Evolutionary conservation across 2,329 filamentous ascomycete species (phyloP), one percentile per base, ranked within the genome.

Genomic region (Endothia cerciana): DNA sequence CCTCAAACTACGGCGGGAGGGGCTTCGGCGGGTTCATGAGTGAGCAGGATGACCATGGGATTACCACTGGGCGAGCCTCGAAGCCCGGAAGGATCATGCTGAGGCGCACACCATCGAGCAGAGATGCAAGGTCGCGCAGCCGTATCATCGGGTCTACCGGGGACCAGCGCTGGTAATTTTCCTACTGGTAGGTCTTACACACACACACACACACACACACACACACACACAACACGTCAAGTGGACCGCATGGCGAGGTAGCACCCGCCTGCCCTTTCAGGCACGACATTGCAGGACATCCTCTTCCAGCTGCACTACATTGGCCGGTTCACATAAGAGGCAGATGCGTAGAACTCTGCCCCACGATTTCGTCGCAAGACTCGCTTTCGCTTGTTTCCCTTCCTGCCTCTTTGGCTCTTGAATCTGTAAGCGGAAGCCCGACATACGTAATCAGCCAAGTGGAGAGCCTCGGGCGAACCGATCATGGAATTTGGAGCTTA

Each of bases 221-320:
- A 49, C 45, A 7, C 22, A 30, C 10, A 40, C n/a, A 30, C 38
- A 43, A 10, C 57, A 45, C 38, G 28, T 45, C 15, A 59, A 11
- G 38, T 41, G 38, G 57, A 28, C 40, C 25, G 40, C 13, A 45
- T 59, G 40, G 30, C 40, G 38, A n/a, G 25, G 57, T 45, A 45
- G 25, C 57, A 59, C 57, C 38, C 57, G 57, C 38, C 57, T 59
- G 57, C 57, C 57, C 40, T 30, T 59, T 45, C 57, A 59, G 57
- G 38, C n/a, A 13, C 45, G 57, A 59, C 57, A 43, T 33, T 45
- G 57, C 57, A 30, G 38, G 57, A 19, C 57, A 28, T 25, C 22
- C 38, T 8, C 25, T n/a, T 13, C 30, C 51, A 36, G 28, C 51
- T 17, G 51, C 51, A n/a, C 28, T 36, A 36, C 30, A 19, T 5